Percentiles rank a stretch among this genome's conserved stretches.
phyloP scores from a whole-genome alignment of 306 rosid species.

The Cicer yamashitae region DNA sequence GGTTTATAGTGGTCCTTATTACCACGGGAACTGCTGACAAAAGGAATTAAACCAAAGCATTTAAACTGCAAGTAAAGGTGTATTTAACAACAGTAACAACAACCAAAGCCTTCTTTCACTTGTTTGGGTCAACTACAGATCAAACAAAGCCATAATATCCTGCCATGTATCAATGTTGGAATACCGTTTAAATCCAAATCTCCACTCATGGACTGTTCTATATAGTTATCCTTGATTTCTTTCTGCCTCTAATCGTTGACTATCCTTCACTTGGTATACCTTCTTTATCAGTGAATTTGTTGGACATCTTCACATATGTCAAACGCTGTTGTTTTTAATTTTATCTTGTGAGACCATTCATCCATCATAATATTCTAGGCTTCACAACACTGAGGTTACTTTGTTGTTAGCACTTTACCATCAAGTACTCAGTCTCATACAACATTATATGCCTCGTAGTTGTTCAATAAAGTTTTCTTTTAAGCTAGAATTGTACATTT shows the following conservation, averaged over 20 bases:
- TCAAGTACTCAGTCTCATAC: neutral
- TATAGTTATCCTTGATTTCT: slow-evolving; percentile 9
- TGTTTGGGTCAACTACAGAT: neutral
- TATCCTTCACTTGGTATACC: neutral
- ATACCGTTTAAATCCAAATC: neutral
- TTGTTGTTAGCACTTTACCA: slow-evolving; percentile 5
- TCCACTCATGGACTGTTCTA: neutral
- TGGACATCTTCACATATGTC: neutral
- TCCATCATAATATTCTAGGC: neutral
- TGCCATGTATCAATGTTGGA: neutral
- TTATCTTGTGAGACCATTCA: neutral
- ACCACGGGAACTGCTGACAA: neutral
- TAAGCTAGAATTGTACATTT: neutral
- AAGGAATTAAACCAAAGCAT: slow-evolving; percentile 2
- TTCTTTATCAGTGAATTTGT: neutral
- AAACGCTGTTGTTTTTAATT: neutral
- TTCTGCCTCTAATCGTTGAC: slow-evolving; percentile 2
- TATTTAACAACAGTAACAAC: neutral
- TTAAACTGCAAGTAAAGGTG: neutral
- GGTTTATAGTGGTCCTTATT: slow-evolving; percentile 2
- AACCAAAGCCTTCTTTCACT: neutral
- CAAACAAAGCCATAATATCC: neutral
- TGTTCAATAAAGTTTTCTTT: neutral
- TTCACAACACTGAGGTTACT: slow-evolving; percentile 1
- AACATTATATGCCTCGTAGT: neutral